Evolutionary conservation across 768 basidiomycete genomes (phyloP), one percentile per base, ranked within the genome.

Genomic region (Boletus rufocinnamomeus): DNA sequence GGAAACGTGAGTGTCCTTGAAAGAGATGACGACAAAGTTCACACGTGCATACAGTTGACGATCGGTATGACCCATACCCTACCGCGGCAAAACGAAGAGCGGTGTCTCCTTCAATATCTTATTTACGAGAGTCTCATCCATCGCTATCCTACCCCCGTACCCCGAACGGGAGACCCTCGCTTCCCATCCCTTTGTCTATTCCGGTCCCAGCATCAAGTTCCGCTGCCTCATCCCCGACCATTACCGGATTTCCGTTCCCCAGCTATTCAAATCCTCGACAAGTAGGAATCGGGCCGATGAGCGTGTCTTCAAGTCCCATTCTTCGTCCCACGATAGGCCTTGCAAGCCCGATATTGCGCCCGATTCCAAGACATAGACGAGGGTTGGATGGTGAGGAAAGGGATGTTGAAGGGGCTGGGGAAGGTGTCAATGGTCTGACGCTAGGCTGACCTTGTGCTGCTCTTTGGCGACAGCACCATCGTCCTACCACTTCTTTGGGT

Each of bases 1-100:
- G 91, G 50, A 93, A 93, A 83, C 72, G 91, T 89, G 67, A 66
- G 72, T 57, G 34, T 46, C 58, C 37, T 19, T 49, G 21, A 19
- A 32, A 61, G 45, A 59, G 46, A 28, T 14, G 28, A 34, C n/a
- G 6, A 44, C 27, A 8, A 49, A 14, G 57, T 44, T 68, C 28
- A 61, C 63, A 57, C 52, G 45, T 62, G 40, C 32, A 27, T 38
- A 35, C 64, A 91, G 89, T 89, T 62, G 91, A 92, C 56, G 91
- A 93, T 69, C 85, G 91, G 11, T 93, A 88, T 69, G 91, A 93
- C 69, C 91, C 91, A 50, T 93, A 93, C 73, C 86, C 88, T 34
- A 84, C 82, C 45, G 78, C 86, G 19, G 84, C 86, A 21, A 93
- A 93, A 73, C 84, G 91, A 43, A 85, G 91, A 41, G 91, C 91